Evolutionary conservation across 2,329 filamentous ascomycete genomes (phyloP).

Genomic region (Ophiostoma perfectum): DNA sequence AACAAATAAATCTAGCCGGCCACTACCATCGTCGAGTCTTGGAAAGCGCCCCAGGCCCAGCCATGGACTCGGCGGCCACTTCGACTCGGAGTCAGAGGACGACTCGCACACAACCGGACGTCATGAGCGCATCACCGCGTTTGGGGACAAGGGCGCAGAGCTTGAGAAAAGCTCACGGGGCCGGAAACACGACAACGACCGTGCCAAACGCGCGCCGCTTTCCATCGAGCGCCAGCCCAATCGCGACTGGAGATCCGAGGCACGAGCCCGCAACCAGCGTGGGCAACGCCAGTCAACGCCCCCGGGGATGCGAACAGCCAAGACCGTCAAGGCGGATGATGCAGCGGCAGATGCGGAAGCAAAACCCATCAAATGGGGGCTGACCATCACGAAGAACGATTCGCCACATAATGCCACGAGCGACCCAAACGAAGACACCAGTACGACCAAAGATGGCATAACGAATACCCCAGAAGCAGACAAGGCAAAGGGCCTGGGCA

Average conservation of each 20-base stretch:
- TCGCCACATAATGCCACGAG: neutral
- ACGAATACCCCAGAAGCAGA: neutral
- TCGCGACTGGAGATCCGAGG: slow-evolving; percentile 34
- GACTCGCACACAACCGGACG: slow-evolving; percentile 28
- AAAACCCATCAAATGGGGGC: slow-evolving; percentile 37
- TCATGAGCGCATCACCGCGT: slow-evolving; percentile 33
- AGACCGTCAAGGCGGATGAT: slow-evolving; percentile 28
- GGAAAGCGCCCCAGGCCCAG: slow-evolving; percentile 46
- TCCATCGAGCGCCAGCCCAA: slow-evolving; percentile 29
- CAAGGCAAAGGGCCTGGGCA: slow-evolving; percentile 10
- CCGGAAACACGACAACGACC: slow-evolving; percentile 20
- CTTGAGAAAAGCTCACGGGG: slow-evolving; percentile 25
- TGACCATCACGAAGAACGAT: slow-evolving; percentile 33
- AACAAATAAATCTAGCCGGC: slow-evolving; percentile 30
- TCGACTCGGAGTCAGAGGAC: slow-evolving; percentile 38
- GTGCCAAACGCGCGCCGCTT: slow-evolving; percentile 25
- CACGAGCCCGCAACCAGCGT: slow-evolving; percentile 28
- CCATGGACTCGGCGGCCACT: slow-evolving; percentile 38
- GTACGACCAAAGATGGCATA: neutral
- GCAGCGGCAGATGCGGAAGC: slow-evolving; percentile 31
- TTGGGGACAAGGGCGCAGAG: slow-evolving; percentile 31
- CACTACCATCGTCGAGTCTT: slow-evolving; percentile 38
- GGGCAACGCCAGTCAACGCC: slow-evolving; percentile 8
- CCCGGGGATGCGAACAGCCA: neutral
- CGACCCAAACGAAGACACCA: neutral